Evolutionary conservation across 768 basidiomycete genomes (phyloP).

Genomic region (Boletellus emodensis): DNA sequence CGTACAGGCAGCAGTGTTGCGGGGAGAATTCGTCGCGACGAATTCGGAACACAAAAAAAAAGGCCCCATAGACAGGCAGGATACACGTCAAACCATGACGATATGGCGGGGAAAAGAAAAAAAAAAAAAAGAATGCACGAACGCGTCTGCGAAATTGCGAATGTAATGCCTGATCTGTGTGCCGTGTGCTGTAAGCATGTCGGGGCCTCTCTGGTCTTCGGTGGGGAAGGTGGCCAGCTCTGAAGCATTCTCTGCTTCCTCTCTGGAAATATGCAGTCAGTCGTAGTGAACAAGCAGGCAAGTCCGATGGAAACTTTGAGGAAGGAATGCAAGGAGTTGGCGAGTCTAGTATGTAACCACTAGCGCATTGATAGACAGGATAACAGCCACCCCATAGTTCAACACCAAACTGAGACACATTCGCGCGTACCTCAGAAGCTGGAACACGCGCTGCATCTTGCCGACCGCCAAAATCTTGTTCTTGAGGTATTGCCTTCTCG

Average conservation of each 20-base stretch:
- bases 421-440: constrained; percentile 67
- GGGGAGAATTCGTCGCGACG: no score
- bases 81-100: background rate
- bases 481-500: constrained; percentile 75
- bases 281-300: background rate
- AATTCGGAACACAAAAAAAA: no score
- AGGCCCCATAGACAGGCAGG: background rate
- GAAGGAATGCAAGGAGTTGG: background rate
- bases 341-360: background rate
- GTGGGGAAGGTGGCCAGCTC: constrained; percentile 47
- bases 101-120: background rate
- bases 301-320: background rate
- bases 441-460: constrained; percentile 85
- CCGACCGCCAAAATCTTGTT: constrained; percentile 94
- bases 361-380: no score
- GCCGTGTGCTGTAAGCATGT: constrained; percentile 62
- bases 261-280: constrained; percentile 37
- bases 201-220: constrained; percentile 40
- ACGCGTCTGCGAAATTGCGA: constrained; percentile 75
- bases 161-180: constrained; percentile 58
- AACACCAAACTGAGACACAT: background rate
- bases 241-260: constrained; percentile 75
- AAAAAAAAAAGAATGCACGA: constrained; percentile 28
- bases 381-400: background rate
- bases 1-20: background rate